These are phyloP conservation scores for Pisolithus tinctorius DNA, from an alignment of 768 basidiomycete genomes.

Conservation along the genomic window DNA sequence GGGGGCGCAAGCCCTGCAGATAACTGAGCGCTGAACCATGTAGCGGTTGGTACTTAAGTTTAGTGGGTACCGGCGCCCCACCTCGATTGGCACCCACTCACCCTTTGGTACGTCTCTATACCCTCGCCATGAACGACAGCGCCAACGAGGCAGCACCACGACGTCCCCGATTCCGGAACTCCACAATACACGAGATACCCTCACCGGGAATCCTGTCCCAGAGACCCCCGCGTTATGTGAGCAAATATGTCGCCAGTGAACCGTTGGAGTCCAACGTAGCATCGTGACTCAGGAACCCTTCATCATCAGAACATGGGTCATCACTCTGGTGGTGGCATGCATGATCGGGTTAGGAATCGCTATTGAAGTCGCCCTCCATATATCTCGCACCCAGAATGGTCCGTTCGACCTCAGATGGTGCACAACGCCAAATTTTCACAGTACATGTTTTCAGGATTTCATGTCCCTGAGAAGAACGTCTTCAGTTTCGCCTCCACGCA, in stretches of 20 bases:
- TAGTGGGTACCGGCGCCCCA: too few species aligned
- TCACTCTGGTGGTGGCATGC: constrained; percentile 32
- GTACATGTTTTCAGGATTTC: constrained; percentile 38
- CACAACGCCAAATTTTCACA: not conserved
- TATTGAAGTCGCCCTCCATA: constrained; percentile 37
- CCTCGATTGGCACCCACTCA: too few species aligned
- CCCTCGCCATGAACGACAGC: constrained; percentile 6
- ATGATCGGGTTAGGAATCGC: constrained; percentile 43
- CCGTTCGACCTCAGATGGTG: constrained; percentile 12
- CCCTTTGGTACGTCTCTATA: not conserved
- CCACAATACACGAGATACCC: constrained; percentile 42
- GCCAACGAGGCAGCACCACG: constrained; percentile 2
- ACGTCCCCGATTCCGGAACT: constrained; percentile 36
- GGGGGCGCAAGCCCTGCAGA: too few species aligned
- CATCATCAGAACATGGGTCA: constrained; percentile 32
- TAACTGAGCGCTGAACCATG: too few species aligned
- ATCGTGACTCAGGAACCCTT: constrained; percentile 19
- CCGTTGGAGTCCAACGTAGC: not conserved
- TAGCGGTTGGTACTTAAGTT: too few species aligned
- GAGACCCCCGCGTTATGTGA: constrained; percentile 38
- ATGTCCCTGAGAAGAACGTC: constrained; percentile 42
- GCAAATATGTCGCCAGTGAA: constrained; percentile 10
- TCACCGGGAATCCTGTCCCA: constrained; percentile 28
- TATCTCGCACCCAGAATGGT: constrained; percentile 42
- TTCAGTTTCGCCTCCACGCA: constrained; percentile 42